Evolutionary conservation across 2,329 filamentous ascomycete species (phyloP).

Genomic region (Sporothrix brunneoviolacea): DNA sequence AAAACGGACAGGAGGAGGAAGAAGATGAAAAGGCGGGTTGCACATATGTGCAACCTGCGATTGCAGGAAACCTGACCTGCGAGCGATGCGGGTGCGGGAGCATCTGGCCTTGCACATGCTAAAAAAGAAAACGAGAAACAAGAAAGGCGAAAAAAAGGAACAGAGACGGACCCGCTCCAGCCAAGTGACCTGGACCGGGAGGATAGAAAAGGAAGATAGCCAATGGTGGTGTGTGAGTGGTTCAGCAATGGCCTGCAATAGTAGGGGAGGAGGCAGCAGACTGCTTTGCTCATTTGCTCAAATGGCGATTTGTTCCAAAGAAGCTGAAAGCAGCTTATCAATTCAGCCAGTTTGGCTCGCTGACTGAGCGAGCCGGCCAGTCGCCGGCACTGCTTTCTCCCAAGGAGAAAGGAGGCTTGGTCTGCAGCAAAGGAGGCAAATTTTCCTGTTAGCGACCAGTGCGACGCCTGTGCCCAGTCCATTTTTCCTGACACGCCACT

Average conservation of each 20-base stretch:
- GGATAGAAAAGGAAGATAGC: not conserved
- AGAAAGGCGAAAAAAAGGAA: not conserved
- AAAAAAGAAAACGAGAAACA: no score
- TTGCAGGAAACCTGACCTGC: no score
- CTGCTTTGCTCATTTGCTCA: no score
- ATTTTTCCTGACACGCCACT: constrained; percentile 9
- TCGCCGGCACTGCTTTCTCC: not conserved
- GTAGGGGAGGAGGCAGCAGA: no score
- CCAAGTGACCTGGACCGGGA: not conserved
- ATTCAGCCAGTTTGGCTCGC: constrained; percentile 22
- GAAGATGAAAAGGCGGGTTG: no score
- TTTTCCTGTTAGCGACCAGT: not conserved
- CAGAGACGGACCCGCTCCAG: not conserved
- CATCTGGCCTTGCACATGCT: constrained; percentile 25
- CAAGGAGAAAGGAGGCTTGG: not conserved
- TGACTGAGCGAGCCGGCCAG: constrained; percentile 21
- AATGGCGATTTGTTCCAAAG: no score
- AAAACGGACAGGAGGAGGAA: no score
- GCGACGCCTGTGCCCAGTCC: no score
- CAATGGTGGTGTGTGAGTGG: no score
- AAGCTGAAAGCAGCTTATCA: constrained; percentile 19
- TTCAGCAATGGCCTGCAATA: no score
- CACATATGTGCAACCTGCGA: no score
- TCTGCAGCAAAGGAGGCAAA: not conserved
- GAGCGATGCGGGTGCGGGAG: no score